Evolutionary conservation across 768 basidiomycete species (phyloP), one percentile per base, ranked within the genome.

Genomic region (Phanerochaete sordida): DNA sequence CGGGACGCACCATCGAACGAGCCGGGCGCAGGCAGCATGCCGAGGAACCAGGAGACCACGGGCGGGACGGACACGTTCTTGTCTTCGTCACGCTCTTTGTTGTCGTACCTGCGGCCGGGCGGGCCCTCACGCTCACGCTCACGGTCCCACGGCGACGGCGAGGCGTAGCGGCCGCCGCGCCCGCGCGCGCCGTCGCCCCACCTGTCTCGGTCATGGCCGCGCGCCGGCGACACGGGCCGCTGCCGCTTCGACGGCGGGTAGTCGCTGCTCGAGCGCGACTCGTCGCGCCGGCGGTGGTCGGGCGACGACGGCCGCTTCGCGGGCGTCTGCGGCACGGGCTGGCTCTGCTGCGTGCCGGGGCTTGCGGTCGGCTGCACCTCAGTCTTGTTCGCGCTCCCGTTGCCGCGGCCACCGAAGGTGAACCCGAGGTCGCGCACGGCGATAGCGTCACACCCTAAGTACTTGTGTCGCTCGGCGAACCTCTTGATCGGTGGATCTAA

Each of bases 401-500:
- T 66, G 24, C 66, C 58, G 31, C 62, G 63, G 33, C 70, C 65
- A 16, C 70, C 65, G 48, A 76, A 79, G 2, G 88, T 84, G 64
- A 92, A 88, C 5, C 96, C 96, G 21, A 97, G 84, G 69, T 98
- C 96, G 39, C 88, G 85, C 15, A 85, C 80, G 1, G 95, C 92
- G 62, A 98, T 95, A 21, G 92, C 89, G 68, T 98, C 95, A 27
- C 88, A 87, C 33, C 86, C 87, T 27, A 87, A 81, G 71, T 93
- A 93, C 27, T 82, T 86, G 69, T 93, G 90, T 44, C 93, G 81
- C 68, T 93, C 90, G 0, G 94, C 94, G 61, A 97, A 91, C 0
- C 90, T 89, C 67, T 96, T 93, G 72, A 97, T 91, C 0, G 93
- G 85, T 0, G 92, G 87, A 66, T 95, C 95, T 97, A 67, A 1